These are phyloP conservation scores for Boletus barrowsii DNA, from an alignment of 768 basidiomycete genomes.

Conservation along the genomic window DNA sequence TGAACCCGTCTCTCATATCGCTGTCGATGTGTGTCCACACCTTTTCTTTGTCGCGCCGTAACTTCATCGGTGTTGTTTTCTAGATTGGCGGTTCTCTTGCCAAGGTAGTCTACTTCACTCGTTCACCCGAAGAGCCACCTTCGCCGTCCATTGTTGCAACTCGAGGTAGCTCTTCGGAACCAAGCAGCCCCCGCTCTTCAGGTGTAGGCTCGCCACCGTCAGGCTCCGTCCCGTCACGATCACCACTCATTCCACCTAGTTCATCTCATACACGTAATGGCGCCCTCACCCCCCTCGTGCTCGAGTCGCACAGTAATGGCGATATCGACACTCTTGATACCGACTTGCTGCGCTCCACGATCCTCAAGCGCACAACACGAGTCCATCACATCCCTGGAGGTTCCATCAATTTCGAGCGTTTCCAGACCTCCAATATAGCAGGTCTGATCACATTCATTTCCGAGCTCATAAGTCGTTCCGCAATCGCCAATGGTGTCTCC, in stretches of 20 bases:
- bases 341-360: slow-evolving; percentile 55
- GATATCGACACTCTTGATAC: slow-evolving; percentile 33
- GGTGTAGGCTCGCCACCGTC: slow-evolving; percentile 25
- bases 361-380: slow-evolving; percentile 60
- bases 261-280: slow-evolving; percentile 50
- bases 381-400: slow-evolving; percentile 87
- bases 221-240: slow-evolving; percentile 11
- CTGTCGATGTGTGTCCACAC: slow-evolving; percentile 78
- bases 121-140: slow-evolving; percentile 81
- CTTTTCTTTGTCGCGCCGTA: neutral
- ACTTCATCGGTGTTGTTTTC: slow-evolving; percentile 5
- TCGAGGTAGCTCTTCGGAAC: slow-evolving; percentile 49
- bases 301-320: slow-evolving; percentile 46
- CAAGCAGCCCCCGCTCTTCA: slow-evolving; percentile 43
- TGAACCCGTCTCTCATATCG: slow-evolving; percentile 96
- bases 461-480: slow-evolving; percentile 81
- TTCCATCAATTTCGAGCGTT: slow-evolving; percentile 95
- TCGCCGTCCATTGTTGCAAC: slow-evolving; percentile 70
- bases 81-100: slow-evolving; percentile 97
- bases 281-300: slow-evolving; percentile 77
- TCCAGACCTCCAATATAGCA: slow-evolving; percentile 87
- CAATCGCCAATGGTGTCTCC: slow-evolving; percentile 79
- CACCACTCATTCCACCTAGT: slow-evolving; percentile 24
- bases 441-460: slow-evolving; percentile 85
- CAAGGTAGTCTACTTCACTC: slow-evolving; percentile 98